phyloP scores from a whole-genome alignment of 805 yeast species.

The Brettanomyces nanus region DNA sequence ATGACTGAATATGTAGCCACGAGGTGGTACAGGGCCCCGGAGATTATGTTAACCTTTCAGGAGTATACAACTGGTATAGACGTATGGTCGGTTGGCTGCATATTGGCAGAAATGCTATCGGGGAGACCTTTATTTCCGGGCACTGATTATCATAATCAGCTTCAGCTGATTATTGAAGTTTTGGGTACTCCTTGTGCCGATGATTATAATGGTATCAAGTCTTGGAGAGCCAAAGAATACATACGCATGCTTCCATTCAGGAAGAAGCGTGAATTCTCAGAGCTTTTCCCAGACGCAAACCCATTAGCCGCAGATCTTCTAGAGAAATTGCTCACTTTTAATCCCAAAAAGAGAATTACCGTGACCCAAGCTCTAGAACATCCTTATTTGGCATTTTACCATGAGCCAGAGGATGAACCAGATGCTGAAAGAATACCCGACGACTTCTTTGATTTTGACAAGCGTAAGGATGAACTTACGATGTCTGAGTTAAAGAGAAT shows the following conservation, averaged over 20 bases:
- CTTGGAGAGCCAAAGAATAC: slow-evolving; percentile 83
- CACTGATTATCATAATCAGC: slow-evolving; percentile 85
- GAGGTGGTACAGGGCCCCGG: slow-evolving; percentile 97
- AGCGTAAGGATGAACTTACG: slow-evolving; percentile 67
- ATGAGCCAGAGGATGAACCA: slow-evolving; percentile 94
- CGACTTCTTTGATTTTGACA: slow-evolving; percentile 86
- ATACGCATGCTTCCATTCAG: slow-evolving; percentile 70
- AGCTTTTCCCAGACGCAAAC: slow-evolving; percentile 43
- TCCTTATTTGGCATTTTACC: slow-evolving; percentile 81
- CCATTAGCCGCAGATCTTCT: slow-evolving; percentile 64
- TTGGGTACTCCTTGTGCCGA: slow-evolving; percentile 84
- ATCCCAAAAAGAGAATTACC: slow-evolving; percentile 74
- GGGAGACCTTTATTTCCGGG: slow-evolving; percentile 92
- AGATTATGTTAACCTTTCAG: slow-evolving; percentile 90
- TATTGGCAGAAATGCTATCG: slow-evolving; percentile 79
- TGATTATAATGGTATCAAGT: slow-evolving; percentile 66
- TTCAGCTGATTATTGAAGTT: slow-evolving; percentile 74
- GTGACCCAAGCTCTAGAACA: slow-evolving; percentile 81
- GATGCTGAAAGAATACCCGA: slow-evolving; percentile 73
- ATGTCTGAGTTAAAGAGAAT: slow-evolving; percentile 68
- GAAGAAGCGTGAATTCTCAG: slow-evolving; percentile 49
- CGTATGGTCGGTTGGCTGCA: slow-evolving; percentile 96
- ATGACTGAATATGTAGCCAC: slow-evolving; percentile 98
- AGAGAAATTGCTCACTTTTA: slow-evolving; percentile 67
- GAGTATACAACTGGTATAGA: slow-evolving; percentile 93